Conservation (phyloP, 305 asterid genomes). For the Rubia balearica region DNA sequence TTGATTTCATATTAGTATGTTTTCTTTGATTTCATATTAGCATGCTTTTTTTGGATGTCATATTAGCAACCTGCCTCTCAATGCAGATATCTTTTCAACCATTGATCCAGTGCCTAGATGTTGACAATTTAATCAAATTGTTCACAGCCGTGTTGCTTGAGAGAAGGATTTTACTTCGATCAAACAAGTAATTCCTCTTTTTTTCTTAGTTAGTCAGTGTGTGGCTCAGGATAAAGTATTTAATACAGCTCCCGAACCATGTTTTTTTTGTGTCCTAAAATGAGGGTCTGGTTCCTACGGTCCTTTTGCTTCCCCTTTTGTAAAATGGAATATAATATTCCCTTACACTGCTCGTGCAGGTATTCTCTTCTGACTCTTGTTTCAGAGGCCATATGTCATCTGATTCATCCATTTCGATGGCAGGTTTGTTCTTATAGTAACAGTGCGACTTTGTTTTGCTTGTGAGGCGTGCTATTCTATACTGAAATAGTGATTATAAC, state of each 20-base stretch:
- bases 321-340: conserved; percentile 3
- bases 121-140: conserved; percentile 83
- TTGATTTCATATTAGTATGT: not conserved
- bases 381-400: conserved; percentile 96
- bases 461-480: not conserved
- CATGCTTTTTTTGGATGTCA: conserved; percentile 15
- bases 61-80: conserved; percentile 14
- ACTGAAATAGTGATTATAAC: not conserved
- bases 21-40: not conserved
- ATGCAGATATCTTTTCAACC: conserved; percentile 95
- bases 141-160: conserved; percentile 92
- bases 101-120: conserved; percentile 93
- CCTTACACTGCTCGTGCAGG: conserved; percentile 44
- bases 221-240: not conserved
- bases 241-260: not conserved
- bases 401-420: conserved; percentile 98
- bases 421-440: conserved; percentile 44
- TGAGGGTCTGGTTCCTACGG: not conserved
- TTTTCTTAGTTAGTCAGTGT: conserved; percentile 11
- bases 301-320: not conserved
- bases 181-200: conserved; percentile 59
- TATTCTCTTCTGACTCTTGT: conserved; percentile 92
- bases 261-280: not conserved
- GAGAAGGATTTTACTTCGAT: conserved; percentile 91
- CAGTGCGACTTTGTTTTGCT: not conserved